A percentile compares a stretch with the other conserved stretches of the same genome.
These are phyloP conservation scores for Yarrowia sp. DNA, from an alignment of 805 yeast species.

Conservation along the genomic window DNA sequence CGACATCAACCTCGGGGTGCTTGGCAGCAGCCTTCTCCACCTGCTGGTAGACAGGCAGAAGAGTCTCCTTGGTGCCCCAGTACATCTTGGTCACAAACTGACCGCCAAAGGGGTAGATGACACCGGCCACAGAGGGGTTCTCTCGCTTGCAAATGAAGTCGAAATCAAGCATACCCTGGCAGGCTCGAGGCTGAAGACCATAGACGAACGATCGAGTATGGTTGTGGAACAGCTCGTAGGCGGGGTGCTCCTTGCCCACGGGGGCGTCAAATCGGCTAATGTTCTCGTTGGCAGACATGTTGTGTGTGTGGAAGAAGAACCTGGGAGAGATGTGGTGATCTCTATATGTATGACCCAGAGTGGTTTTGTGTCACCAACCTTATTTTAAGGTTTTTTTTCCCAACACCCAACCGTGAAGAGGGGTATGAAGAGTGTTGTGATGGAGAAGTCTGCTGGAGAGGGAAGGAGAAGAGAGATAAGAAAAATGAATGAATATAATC, in stretches of 20 bases:
- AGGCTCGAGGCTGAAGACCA: constrained; percentile 57
- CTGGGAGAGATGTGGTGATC: background rate
- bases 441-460: too few species aligned
- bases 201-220: constrained; percentile 56
- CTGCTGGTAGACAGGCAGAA: constrained; percentile 56
- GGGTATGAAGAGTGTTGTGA: background rate
- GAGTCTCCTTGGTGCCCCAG: constrained; percentile 59
- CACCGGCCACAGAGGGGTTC: constrained; percentile 57
- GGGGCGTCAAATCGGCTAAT: constrained; percentile 48
- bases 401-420: constrained; percentile 32
- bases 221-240: constrained; percentile 53
- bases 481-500: too few species aligned
- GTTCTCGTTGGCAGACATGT: constrained; percentile 46
- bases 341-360: constrained; percentile 3
- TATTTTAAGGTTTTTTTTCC: constrained; percentile 10
- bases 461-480: background rate
- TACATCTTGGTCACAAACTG: constrained; percentile 56
- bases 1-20: constrained; percentile 59
- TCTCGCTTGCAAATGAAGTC: constrained; percentile 57
- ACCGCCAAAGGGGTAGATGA: constrained; percentile 57
- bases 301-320: constrained; percentile 4
- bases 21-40: constrained; percentile 53
- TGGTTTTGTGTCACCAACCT: constrained; percentile 18
- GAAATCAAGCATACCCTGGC: constrained; percentile 59
- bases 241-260: constrained; percentile 46